Evolutionary conservation across 768 basidiomycete species (phyloP), one percentile per base, ranked within the genome.

Genomic region (Mycena filopes): DNA sequence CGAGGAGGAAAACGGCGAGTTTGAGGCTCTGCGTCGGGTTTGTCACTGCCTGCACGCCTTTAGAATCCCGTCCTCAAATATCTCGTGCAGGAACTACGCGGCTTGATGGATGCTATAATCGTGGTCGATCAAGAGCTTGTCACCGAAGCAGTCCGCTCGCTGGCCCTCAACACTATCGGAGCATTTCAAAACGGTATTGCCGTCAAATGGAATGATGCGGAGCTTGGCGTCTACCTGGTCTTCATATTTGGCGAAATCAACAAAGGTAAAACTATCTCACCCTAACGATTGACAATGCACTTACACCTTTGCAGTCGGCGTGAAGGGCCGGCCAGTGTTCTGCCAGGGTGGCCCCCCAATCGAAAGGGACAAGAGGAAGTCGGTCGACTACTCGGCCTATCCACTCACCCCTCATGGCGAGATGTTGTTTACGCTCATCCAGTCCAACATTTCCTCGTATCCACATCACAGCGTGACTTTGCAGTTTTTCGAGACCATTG

Each of bases 201-300:
- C 20, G 77, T 98, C 38, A 86, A 92, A 64, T 99, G 98, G 98
- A 89, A 95, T 70, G 91, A 96, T 67, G 94, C 93, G 3, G 98
- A 99, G 76, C 84, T 99, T 21, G 95, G 94, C 0, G 81, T 97
- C n/a, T 95, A 95, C 76, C 84, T 99, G 26, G 89, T 98, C 12
- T 98, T 89, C 73, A 92, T 97, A 36, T 99, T 94, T 71, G 97
- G 97, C 45, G 96, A 98, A 75, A 88, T 97, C 69, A 89, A 88
- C 76, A 97, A 95, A 82, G 87, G 96, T 95, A 29, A 55, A 90
- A 74, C 21, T 42, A 28, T 48, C 21, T 4, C 40, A 36, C 10
- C 11, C 15, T 10, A 10, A 43, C 5, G 18, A 8, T 28, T 36
- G 41, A 53, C 25, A 33, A 12, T 21, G 6, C 11, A 18, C 57